Base-by-base conservation (phyloP, 139 green algal genomes). In the Ostreobium quekettii region DNA sequence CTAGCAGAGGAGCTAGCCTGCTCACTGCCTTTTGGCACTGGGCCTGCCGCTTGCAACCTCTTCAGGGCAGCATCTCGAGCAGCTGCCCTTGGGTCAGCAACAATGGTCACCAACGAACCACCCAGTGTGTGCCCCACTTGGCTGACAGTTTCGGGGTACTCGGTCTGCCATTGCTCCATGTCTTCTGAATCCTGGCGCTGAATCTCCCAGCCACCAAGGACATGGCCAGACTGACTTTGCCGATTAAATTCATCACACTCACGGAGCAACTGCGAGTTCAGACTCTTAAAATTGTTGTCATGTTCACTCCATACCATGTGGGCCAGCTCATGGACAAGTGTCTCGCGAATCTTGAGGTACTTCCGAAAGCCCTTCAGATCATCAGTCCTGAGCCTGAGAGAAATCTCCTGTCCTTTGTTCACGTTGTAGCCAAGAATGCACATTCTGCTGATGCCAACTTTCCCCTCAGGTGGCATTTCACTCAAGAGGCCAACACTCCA, bases 241-340 rank as follows among this genome's bases (percentile, higher is more conserved):
- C 72, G 77, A 48, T 75, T 59, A 32, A 82, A 48, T 22, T 49
- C 15, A 2, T 66, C 48, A 69, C 66, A 79, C 64, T 85, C 81
- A 1, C 65, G 42, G 1, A 73, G 67, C 38, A 87, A 67, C 80
- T 86, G 75, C 24, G 60, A 80, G 75, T 91, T 89, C 33, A 90
- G 74, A 29, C 69, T 47, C 72, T 94, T 93, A 77, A 96, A 96
- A 36, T 84, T 74, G 46, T 64, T 63, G 75, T 91, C 86, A 65
- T 96, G 90, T 29, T 93, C 85, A n/a, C 66, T 37, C 22, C 35
- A 67, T 71, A 92, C 87, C 80, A 91, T 95, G 82, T 96, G 90
- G 0, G 89, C 77, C 47, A 94, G 74, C 77, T 94, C 88, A 70
- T 97, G 90, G 48, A 92, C 60, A 33, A 97, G 77, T 5, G 90